phyloP scores from a whole-genome alignment of 371 early-diverging fungal species.

The Blyttiomyces sp. region DNA sequence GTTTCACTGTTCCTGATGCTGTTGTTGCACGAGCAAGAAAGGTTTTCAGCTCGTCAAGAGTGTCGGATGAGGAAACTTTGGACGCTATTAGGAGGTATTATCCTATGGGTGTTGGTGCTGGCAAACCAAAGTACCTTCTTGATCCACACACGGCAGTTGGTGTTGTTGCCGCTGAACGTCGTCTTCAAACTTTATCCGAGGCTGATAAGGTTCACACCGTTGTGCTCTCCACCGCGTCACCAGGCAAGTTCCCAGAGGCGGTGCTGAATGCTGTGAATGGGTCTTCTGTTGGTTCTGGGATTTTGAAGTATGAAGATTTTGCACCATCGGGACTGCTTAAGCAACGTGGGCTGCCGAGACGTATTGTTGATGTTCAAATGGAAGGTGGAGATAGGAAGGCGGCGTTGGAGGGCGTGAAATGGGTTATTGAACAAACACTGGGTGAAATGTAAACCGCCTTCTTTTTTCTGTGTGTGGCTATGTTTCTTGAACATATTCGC shows the following conservation, averaged over 20 bases:
- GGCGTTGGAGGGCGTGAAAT: constrained; percentile 24
- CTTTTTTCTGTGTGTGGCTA: too few relatives aligned
- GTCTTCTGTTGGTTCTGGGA: constrained; percentile 14
- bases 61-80: constrained; percentile 70
- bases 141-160: constrained; percentile 98
- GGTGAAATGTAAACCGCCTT: too few relatives aligned
- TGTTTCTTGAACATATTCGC: too few relatives aligned
- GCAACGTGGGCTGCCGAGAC: constrained; percentile 32
- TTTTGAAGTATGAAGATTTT: constrained; percentile 37
- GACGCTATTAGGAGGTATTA: constrained; percentile 65
- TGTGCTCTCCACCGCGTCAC: constrained; percentile 90
- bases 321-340: constrained; percentile 35
- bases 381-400: constrained; percentile 27
- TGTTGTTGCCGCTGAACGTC: constrained; percentile 74
- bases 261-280: constrained; percentile 74
- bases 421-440: constrained; percentile 30
- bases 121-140: constrained; percentile 61
- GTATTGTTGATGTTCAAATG: constrained; percentile 22
- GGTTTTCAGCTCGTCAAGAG: constrained; percentile 73
- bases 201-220: constrained; percentile 44
- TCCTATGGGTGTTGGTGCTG: not conserved
- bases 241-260: constrained; percentile 94
- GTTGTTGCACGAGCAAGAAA: constrained; percentile 65
- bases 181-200: constrained; percentile 6
- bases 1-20: constrained; percentile 64